Evolutionary conservation across 441 rosid species (phyloP).

Genomic region (Bocquillonia castaneifolia): DNA sequence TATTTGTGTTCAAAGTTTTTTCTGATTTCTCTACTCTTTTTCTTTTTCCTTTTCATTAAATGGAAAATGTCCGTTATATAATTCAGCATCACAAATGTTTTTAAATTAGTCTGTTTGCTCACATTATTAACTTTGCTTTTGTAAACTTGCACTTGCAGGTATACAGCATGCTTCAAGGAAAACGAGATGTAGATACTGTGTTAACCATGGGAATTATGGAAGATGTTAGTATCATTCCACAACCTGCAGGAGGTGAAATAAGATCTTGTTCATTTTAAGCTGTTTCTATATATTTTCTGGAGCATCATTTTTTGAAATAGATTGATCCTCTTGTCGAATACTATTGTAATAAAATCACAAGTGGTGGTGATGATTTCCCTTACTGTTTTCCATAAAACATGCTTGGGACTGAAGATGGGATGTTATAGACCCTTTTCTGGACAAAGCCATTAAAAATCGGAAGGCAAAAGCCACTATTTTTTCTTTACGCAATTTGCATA

Average conservation of each 20-base stretch:
- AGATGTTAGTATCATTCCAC: constrained; percentile 91
- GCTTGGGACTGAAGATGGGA: background rate
- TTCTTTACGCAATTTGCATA: background rate
- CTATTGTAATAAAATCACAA: background rate
- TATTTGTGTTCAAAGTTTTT: background rate
- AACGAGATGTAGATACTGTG: constrained; percentile 82
- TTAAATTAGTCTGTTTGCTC: background rate
- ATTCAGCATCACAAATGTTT: background rate
- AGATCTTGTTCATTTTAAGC: background rate
- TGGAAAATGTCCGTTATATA: background rate
- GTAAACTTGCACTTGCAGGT: constrained; percentile 39
- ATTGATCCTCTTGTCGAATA: background rate
- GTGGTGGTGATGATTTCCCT: background rate
- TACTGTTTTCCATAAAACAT: background rate
- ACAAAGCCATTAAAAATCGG: background rate
- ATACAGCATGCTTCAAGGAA: constrained; percentile 93
- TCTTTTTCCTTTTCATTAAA: no score
- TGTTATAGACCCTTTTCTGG: background rate
- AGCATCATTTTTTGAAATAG: background rate
- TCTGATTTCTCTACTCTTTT: background rate
- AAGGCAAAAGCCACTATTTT: background rate
- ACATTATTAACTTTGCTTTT: background rate
- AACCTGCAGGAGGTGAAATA: constrained; percentile 84
- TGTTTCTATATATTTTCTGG: background rate
- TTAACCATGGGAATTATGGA: constrained; percentile 84